Base-by-base conservation (phyloP, 805 yeast genomes). In the Yamadazyma philogaea region DNA sequence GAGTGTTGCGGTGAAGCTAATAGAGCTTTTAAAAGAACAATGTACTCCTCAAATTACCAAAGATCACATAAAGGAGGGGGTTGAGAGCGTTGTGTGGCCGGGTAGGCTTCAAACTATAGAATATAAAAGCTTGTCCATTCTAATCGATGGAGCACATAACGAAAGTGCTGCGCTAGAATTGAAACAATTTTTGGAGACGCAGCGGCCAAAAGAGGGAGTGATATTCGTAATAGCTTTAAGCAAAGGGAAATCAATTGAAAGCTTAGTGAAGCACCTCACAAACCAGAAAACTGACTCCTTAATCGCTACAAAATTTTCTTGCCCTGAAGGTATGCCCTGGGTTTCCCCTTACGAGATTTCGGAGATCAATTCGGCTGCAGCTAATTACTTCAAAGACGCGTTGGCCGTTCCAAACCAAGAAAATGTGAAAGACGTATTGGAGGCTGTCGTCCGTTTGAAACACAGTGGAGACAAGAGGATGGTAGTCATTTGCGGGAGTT, bases 281-380 rank as follows among this genome's bases (percentile, higher is more conserved):
- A 57, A 59, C 6, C 49, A 46, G 16, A 53, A 66, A 1, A 55
- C 61, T 0, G 96, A 89, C 53, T 59, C 65, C 2, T 75, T 90
- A 0, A 63, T 83, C 1, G 73, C 82, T 0, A 80, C 91, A 0
- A 56, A 67, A 24, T 93, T 90, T 57, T 75, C 81, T 2, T 53
- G 65, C 1, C 91, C 95, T 0, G 90, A 83, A 11, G 84, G 87
- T 0, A 93, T 93, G 99, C 96, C 98, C 0, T 93, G 98, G 98
- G 80, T 93, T 4, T 54, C 69, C 32, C 64, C 90, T 1, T 70
- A 68, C 48, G 53, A 57, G 3, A 54, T 68, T 0, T 52, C 44
- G 1, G 63, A 59, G 17, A 39, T 49, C 2, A 14, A 20, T 20
- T 16, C 18, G 42, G 14, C 54, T 82, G 27, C 34, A 20, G 39